Evolutionary conservation across 176 grass and related monocot species (phyloP), one percentile per base, ranked within the genome.

Genomic region (Lolium perenne): DNA sequence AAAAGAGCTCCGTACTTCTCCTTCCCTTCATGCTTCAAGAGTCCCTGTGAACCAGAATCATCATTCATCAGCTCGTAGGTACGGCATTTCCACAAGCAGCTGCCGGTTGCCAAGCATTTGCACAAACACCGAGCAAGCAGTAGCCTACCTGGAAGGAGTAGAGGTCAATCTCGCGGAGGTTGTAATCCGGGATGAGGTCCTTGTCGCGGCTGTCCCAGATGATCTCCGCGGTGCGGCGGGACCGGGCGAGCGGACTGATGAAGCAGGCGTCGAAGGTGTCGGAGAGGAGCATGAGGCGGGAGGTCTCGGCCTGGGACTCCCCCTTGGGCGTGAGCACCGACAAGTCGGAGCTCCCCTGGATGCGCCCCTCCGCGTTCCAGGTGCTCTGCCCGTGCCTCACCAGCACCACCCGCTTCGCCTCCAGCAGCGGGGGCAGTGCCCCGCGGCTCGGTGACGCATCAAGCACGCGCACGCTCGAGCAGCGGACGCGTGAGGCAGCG

Each of bases 361-460:
- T 98, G 78, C 97, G 91, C 0, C 93, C 96, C 38, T 98, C 92
- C 60, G 91, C 96, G 71, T 98, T 98, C 93, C 96, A 95, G 8
- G 96, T 98, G 96, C 96, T 98, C 90, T 98, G 96, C 56, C 96
- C 96, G 69, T 98, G 96, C 81, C 96, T 85, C 91, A 98, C 93
- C 77, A 98, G 86, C 86, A 91, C 93, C 76, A 98, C 96, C 84
- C 93, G 77, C 79, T 98, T 98, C 75, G 91, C 88, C 88, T 88
- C 88, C 76, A 76, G 78, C 45, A 95, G 43, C 47, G 49, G 65
- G 73, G 82, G 85, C 4, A 91, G 87, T 77, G 57, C 1, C 17
- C 71, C 60, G 8, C 46, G 35, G 29, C 32, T 5, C 4, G 87
- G 40, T 3, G 74, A 43, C 41, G 2, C 15, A 69, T 79, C 88